phyloP scores from a whole-genome alignment of 495 filamentous ascomycete species.

The Hypoxylon fragiforme region DNA sequence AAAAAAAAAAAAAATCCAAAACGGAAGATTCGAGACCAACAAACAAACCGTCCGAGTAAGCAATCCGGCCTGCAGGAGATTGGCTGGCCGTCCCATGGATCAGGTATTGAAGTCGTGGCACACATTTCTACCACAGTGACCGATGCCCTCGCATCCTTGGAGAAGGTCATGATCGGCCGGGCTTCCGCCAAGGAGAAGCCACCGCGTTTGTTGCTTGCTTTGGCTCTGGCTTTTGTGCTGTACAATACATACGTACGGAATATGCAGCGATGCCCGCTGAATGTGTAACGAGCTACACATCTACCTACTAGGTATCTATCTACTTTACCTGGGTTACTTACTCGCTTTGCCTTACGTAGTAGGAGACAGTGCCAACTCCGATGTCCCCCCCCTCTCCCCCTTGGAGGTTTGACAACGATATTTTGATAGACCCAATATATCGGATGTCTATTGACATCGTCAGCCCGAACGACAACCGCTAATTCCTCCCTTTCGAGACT shows the following conservation, averaged over 20 bases:
- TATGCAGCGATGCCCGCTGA: conserved; percentile 21
- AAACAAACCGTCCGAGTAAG: conserved; percentile 19
- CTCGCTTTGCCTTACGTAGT: conserved; percentile 6
- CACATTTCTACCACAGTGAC: conserved; percentile 31
- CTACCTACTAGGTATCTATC: conserved; percentile 1
- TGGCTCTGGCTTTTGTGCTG: conserved; percentile 32
- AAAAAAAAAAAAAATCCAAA: too few relatives aligned
- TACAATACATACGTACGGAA: conserved; percentile 30
- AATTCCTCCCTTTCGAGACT: conserved; percentile 27
- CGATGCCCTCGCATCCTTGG: conserved; percentile 24
- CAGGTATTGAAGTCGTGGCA: conserved; percentile 32
- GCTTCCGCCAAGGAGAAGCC: conserved; percentile 28
- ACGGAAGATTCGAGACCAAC: conserved; percentile 28
- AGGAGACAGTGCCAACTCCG: conserved; percentile 21
- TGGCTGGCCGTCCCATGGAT: conserved; percentile 23
- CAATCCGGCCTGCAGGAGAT: conserved; percentile 25
- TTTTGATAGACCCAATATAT: conserved; percentile 21
- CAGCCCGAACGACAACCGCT: conserved; percentile 21
- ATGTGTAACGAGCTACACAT: conserved; percentile 20
- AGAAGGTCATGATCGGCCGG: conserved; percentile 31
- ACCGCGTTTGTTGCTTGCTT: conserved; percentile 30
- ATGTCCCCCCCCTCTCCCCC: conserved; percentile 7
- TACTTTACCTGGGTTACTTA: neutral
- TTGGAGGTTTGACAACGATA: conserved; percentile 9
- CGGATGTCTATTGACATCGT: conserved; percentile 20